Evolutionary conservation across 2,329 filamentous ascomycete genomes (phyloP), one percentile per base, ranked within the genome.

Genomic region (Xylariaceae sp.): DNA sequence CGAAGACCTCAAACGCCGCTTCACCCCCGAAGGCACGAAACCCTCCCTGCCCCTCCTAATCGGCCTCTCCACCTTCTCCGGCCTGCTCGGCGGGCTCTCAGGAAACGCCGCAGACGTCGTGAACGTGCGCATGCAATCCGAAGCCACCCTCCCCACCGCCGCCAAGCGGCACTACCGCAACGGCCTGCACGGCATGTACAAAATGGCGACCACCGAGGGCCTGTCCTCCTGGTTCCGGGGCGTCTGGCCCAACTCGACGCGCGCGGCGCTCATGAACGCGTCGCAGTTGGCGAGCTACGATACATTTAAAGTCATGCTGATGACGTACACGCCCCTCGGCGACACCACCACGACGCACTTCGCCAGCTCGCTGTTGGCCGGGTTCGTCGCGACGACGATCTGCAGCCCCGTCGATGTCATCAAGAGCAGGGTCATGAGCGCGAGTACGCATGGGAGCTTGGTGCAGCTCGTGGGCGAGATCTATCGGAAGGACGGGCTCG

Each of bases 121-220:
- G 65, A 99, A 99, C 72, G 94, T 99, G 45, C 90, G 94, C 60
- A 99, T 99, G 94, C 94, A 99, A 74, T 90, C 96, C 73, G 94
- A 87, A 66, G 86, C 89, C 2, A 84, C 90, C 0, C 82, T 97
- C 1, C 88, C 91, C 0, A 65, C 74, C 1, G 79, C 80, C 5
- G 76, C 95, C 65, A 84, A 90, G 44, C 83, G 93, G 51, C 94
- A 96, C 71, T 99, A 99, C 75, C 87, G 84, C 58, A 82, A 97
- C 70, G 94, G 92, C 3, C 70, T 97, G 44, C 87, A 97, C 67
- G 94, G 94, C 28, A 77, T 97, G 63, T 73, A 88, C 22, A 85
- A 90, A 59, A 96, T 97, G 89, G 81, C 86, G n/a, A 82, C 87
- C 50, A 84, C 90, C 60, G 94, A 99, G 73, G 94, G 94, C 3